Percentiles rank a stretch among this genome's conserved stretches.
These are phyloP conservation scores for Alternaria burnsii DNA, from an alignment of 2,329 filamentous ascomycete species.

Conservation along the genomic window DNA sequence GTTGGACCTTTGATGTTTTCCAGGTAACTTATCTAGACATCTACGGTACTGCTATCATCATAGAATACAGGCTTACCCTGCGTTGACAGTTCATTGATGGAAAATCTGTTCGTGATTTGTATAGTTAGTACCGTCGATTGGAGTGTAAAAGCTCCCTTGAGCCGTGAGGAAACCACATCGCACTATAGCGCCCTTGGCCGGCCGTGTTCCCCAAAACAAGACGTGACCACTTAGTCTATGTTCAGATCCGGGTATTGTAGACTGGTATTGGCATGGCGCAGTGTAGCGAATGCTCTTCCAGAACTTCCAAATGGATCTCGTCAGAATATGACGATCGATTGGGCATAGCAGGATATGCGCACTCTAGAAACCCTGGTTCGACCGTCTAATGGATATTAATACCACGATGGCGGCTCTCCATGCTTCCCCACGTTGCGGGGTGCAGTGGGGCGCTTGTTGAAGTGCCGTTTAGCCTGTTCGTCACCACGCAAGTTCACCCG, in stretches of 20 bases:
- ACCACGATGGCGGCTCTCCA: conserved; percentile 24
- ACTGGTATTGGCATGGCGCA: conserved; percentile 14
- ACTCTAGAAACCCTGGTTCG: conserved; percentile 24
- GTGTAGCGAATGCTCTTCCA: conserved; percentile 1
- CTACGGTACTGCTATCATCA: neutral
- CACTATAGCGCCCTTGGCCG: conserved; percentile 34
- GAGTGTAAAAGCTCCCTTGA: conserved; percentile 34
- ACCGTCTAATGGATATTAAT: conserved; percentile 25
- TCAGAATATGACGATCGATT: conserved; percentile 13
- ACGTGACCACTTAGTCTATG: conserved; percentile 22
- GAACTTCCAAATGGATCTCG: conserved; percentile 4
- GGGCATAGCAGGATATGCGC: conserved; percentile 3
- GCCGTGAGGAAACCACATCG: conserved; percentile 24
- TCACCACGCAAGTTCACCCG: conserved; percentile 33
- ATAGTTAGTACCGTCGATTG: conserved; percentile 14
- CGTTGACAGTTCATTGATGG: conserved; percentile 6
- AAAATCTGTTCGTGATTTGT: neutral
- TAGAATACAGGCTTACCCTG: neutral
- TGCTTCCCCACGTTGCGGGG: conserved; percentile 38
- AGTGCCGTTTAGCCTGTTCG: conserved; percentile 45
- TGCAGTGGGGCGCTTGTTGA: conserved; percentile 31
- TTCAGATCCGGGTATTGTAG: conserved; percentile 16
- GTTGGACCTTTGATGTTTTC: neutral
- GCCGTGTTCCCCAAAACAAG: conserved; percentile 4
- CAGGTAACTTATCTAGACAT: neutral